Conservation (phyloP, 306 rosid genomes). For the Ormosia semicastrata region DNA sequence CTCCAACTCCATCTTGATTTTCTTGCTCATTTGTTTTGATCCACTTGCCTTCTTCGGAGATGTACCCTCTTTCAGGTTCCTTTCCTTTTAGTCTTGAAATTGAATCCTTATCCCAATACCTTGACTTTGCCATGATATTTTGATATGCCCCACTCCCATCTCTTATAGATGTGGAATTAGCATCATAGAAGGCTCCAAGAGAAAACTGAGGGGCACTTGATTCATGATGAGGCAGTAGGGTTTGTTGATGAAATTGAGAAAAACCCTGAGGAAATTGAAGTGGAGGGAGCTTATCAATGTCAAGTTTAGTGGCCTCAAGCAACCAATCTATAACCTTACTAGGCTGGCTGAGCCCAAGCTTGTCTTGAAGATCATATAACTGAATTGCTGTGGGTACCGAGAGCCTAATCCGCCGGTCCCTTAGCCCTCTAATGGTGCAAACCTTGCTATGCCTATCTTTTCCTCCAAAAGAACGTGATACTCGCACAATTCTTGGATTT, state of each 20-base stretch:
- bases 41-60: slow-evolving; percentile 50
- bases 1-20: slow-evolving; percentile 15
- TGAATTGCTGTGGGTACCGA: slow-evolving; percentile 86
- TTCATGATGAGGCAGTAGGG: slow-evolving; percentile 35
- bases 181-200: slow-evolving; percentile 35
- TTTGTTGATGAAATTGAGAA: slow-evolving; percentile 55
- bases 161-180: background rate
- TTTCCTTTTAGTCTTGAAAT: background rate
- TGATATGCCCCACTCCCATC: slow-evolving; percentile 6
- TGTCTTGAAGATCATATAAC: slow-evolving; percentile 79
- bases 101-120: slow-evolving; percentile 18
- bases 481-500: slow-evolving; percentile 85
- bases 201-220: slow-evolving; percentile 28
- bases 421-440: slow-evolving; percentile 74
- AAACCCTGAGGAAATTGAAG: slow-evolving; percentile 66
- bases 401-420: slow-evolving; percentile 81
- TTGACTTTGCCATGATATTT: background rate
- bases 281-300: slow-evolving; percentile 85
- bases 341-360: slow-evolving; percentile 74
- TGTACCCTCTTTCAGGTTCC: slow-evolving; percentile 16
- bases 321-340: slow-evolving; percentile 94
- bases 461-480: slow-evolving; percentile 82
- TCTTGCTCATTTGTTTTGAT: slow-evolving; percentile 32
- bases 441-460: slow-evolving; percentile 98
- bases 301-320: slow-evolving; percentile 60